Base-by-base conservation (phyloP, 2,329 filamentous ascomycete genomes). In the Thielaviopsis euricoi region DNA sequence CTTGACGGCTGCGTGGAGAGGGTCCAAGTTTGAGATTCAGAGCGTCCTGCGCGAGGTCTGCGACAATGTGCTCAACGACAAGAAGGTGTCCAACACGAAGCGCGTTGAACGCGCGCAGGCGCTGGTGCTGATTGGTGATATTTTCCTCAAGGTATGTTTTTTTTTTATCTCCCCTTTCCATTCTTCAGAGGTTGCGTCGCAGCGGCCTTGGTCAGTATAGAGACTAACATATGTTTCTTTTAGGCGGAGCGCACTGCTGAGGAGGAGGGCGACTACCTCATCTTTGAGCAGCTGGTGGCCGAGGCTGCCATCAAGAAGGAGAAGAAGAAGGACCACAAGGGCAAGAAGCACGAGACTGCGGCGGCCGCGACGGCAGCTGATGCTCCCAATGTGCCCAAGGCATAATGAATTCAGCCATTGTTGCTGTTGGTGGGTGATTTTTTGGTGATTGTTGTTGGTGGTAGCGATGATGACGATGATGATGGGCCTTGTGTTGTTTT, bases 191-290 rank as follows among this genome's bases (percentile, higher is more conserved):
- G n/a, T n/a, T n/a, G n/a, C n/a, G n/a, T n/a, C n/a, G n/a, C n/a
- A n/a, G n/a, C n/a, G n/a, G n/a, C n/a, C n/a, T n/a, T n/a, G n/a
- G n/a, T n/a, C n/a, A n/a, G n/a, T n/a, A n/a, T 48, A 65, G 23
- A 57, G 43, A 64, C 56, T 59, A 46, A 62, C 57, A 62, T 56
- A 17, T 2, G 29, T 10, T 2, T 10, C 1, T 52, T 43, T 53
- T 64, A 96, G 90, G 88, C 91, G 48, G 80, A 86, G 69, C 84
- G 93, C 62, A 86, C 91, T 57, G 86, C 91, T 49, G 93, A 98
- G 63, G 93, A 98, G 74, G 93, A 98, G 71, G 91, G 93, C 63
- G 93, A 97, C 66, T 97, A 95, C 72, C 94, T 98, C 81, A 90
- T 91, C 17, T 98, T 98, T 65, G 93, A 98, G 70, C 89, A 97